Conservation (phyloP, 768 basidiomycete species). For the Pseudohyphozyma bogoriensis region DNA sequence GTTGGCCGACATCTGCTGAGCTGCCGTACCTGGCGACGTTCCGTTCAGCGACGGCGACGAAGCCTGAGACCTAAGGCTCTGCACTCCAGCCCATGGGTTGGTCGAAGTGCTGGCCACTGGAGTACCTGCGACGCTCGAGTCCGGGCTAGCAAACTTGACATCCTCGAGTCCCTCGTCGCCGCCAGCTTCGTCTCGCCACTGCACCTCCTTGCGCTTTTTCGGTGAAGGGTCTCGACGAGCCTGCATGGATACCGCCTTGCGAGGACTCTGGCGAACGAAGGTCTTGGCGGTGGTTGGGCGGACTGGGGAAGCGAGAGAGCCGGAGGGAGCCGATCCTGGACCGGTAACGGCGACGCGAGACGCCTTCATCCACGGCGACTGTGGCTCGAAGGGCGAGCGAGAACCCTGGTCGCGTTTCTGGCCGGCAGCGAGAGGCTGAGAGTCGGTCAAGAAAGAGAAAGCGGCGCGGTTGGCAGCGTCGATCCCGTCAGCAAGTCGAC, state of each 20-base stretch:
- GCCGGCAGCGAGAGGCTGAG: constrained; percentile 4
- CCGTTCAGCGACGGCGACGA: neutral
- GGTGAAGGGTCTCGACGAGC: neutral
- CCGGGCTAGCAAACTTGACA: constrained; percentile 12
- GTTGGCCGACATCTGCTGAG: constrained; percentile 17
- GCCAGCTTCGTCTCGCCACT: constrained; percentile 26
- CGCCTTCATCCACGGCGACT: constrained; percentile 14
- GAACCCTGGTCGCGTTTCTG: constrained; percentile 17
- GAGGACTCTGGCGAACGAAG: neutral
- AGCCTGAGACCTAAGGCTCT: too few relatives aligned
- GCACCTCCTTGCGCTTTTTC: constrained; percentile 23
- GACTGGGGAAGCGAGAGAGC: constrained; percentile 1
- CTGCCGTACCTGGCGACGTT: constrained; percentile 8
- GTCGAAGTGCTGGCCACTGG: neutral
- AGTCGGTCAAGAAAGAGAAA: neutral
- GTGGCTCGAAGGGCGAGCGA: constrained; percentile 11
- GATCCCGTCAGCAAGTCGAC: constrained; percentile 8
- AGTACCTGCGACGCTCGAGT: constrained; percentile 9
- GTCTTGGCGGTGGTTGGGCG: neutral
- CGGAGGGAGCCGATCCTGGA: constrained; percentile 18
- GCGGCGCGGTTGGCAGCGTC: constrained; percentile 11
- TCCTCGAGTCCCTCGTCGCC: constrained; percentile 22
- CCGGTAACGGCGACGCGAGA: constrained; percentile 2
- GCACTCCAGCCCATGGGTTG: constrained; percentile 21
- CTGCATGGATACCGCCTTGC: constrained; percentile 10